Evolutionary conservation across 2,329 filamentous ascomycete species (phyloP).

Genomic region (Sarocladium kiliense): DNA sequence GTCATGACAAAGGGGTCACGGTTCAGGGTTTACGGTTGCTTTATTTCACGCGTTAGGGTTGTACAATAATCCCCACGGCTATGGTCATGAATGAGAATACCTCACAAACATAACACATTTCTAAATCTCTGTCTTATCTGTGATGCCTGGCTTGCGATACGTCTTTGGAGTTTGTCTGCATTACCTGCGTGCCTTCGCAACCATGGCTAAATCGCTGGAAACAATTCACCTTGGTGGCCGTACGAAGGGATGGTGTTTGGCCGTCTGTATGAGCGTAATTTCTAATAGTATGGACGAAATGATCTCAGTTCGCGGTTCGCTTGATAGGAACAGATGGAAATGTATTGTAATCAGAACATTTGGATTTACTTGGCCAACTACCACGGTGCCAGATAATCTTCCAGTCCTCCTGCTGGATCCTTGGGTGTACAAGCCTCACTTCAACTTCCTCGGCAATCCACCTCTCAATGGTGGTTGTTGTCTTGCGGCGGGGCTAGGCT

Average conservation of each 20-base stretch:
- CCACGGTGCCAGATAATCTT: not conserved
- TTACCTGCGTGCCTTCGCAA: too few relatives aligned
- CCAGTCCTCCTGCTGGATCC: not conserved
- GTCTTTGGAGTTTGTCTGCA: too few relatives aligned
- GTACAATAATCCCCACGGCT: conserved; percentile 70
- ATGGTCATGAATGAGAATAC: conserved; percentile 59
- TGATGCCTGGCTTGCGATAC: not conserved
- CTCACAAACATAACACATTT: conserved; percentile 33
- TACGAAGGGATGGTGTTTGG: too few relatives aligned
- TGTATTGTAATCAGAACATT: too few relatives aligned
- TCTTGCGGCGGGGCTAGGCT: not conserved
- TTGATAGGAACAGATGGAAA: too few relatives aligned
- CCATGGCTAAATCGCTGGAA: too few relatives aligned
- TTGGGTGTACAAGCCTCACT: not conserved
- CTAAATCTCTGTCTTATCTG: not conserved
- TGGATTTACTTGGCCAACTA: not conserved
- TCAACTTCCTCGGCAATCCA: conserved; percentile 1
- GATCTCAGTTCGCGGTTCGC: too few relatives aligned
- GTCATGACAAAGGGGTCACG: conserved; percentile 80
- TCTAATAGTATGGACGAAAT: too few relatives aligned
- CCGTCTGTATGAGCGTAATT: too few relatives aligned
- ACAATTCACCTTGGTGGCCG: too few relatives aligned
- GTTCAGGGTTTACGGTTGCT: conserved; percentile 67
- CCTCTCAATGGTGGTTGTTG: conserved; percentile 1
- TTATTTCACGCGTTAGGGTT: conserved; percentile 52